Evolutionary conservation across 2,329 filamentous ascomycete genomes (phyloP).

Genomic region (Pseudogymnoascus sp.): DNA sequence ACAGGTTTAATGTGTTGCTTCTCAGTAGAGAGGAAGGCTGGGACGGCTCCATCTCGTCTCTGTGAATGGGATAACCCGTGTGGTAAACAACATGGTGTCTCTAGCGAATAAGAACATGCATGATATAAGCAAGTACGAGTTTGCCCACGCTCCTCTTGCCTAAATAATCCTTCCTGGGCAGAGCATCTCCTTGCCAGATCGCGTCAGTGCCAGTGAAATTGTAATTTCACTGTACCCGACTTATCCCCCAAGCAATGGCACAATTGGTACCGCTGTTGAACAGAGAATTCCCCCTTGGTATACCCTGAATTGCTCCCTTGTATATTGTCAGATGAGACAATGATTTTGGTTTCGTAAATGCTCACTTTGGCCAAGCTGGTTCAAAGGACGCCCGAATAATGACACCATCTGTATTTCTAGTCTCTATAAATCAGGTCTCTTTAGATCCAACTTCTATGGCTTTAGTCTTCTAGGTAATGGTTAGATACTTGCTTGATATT

Average conservation of each 20-base stretch:
- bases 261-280: not conserved
- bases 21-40: not conserved
- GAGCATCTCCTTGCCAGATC: not conserved
- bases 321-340: not conserved
- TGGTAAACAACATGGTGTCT: slow-evolving; percentile 1
- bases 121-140: slow-evolving; percentile 6
- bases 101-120: slow-evolving; percentile 2
- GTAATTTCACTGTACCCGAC: not conserved
- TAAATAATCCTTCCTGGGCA: not conserved
- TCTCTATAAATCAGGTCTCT: not conserved
- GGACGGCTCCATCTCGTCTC: not conserved
- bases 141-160: not conserved
- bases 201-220: not conserved
- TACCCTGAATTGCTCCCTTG: not conserved
- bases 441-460: not conserved
- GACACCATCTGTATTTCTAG: not conserved
- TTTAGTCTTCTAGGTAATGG: not conserved
- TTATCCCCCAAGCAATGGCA: not conserved
- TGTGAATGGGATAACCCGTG: not conserved
- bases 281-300: not conserved
- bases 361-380: not conserved
- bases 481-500: not conserved
- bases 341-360: not conserved
- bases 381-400: not conserved
- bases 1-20: not conserved